phyloP scores from a whole-genome alignment of 139 green algal species.

The Protoeuglena noctilucae region DNA sequence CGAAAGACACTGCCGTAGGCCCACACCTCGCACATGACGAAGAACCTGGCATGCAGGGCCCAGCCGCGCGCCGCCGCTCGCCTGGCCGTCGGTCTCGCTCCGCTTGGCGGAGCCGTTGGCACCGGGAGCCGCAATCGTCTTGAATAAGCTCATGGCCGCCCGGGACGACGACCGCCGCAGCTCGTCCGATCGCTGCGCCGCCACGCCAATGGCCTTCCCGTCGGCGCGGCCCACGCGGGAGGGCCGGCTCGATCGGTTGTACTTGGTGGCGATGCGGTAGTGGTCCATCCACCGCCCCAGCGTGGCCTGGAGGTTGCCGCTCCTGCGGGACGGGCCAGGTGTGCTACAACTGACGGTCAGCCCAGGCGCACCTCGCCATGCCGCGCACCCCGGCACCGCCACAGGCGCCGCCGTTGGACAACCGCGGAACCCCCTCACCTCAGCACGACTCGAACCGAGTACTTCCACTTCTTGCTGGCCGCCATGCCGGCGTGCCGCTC shows the following conservation, averaged over 20 bases:
- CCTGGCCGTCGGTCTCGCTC: too few species aligned
- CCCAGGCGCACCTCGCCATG: too few species aligned
- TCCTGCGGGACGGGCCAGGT: too few species aligned
- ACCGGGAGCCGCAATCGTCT: too few species aligned
- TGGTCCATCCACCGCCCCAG: not conserved
- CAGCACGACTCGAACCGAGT: slow-evolving; percentile 22
- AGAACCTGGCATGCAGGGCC: too few species aligned
- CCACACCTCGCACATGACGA: not conserved
- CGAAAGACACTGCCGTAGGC: not conserved
- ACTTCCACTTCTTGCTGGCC: slow-evolving; percentile 54
- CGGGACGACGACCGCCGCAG: not conserved
- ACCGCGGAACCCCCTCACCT: too few species aligned
- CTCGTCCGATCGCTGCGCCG: not conserved
- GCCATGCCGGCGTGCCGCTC: slow-evolving; percentile 48
- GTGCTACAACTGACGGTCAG: too few species aligned
- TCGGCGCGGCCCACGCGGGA: not conserved
- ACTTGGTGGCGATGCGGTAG: not conserved
- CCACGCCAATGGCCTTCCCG: not conserved
- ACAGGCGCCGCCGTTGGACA: too few species aligned
- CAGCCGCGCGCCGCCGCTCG: not conserved
- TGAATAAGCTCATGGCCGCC: not conserved
- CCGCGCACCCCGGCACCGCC: too few species aligned
- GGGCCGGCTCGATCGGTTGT: not conserved
- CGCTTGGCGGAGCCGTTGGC: too few species aligned
- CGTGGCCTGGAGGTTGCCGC: too few species aligned